Evolutionary conservation across 495 filamentous ascomycete genomes (phyloP).

Genomic region (Annulohypoxylon maeteangense): DNA sequence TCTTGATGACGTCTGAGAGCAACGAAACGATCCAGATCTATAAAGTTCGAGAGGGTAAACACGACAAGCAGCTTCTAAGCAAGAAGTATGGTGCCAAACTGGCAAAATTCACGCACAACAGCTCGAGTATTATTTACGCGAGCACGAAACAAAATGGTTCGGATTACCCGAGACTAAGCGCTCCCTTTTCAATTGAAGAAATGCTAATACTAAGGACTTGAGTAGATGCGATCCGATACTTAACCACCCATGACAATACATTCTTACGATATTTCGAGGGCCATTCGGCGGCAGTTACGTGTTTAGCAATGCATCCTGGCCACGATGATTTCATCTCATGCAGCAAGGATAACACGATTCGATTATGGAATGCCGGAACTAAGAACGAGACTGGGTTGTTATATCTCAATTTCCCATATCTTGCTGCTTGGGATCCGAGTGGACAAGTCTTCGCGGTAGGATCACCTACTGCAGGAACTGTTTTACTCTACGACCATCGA

Average conservation of each 20-base stretch:
- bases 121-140: slow-evolving; percentile 89
- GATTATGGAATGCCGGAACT: slow-evolving; percentile 83
- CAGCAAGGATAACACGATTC: slow-evolving; percentile 85
- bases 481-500: slow-evolving; percentile 91
- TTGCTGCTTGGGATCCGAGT: slow-evolving; percentile 88
- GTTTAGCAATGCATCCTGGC: slow-evolving; percentile 75
- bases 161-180: slow-evolving; percentile 1
- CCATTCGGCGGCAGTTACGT: slow-evolving; percentile 84
- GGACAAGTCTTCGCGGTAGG: slow-evolving; percentile 92
- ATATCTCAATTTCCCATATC: slow-evolving; percentile 77
- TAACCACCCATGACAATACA: slow-evolving; percentile 92
- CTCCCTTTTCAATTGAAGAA: background rate
- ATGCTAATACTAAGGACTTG: slow-evolving; percentile 18
- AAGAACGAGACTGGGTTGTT: slow-evolving; percentile 80
- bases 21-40: slow-evolving; percentile 97
- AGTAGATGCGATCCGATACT: slow-evolving; percentile 84
- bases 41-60: slow-evolving; percentile 87
- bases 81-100: slow-evolving; percentile 96
- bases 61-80: slow-evolving; percentile 82
- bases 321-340: slow-evolving; percentile 92
- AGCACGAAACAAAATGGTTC: slow-evolving; percentile 91
- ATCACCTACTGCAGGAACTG: slow-evolving; percentile 75
- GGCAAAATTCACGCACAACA: slow-evolving; percentile 91
- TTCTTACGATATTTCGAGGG: slow-evolving; percentile 96
- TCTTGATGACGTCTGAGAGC: slow-evolving; percentile 83